phyloP scores from a whole-genome alignment of 1,284 basidiomycete species.

The Dichomitus squalens region DNA sequence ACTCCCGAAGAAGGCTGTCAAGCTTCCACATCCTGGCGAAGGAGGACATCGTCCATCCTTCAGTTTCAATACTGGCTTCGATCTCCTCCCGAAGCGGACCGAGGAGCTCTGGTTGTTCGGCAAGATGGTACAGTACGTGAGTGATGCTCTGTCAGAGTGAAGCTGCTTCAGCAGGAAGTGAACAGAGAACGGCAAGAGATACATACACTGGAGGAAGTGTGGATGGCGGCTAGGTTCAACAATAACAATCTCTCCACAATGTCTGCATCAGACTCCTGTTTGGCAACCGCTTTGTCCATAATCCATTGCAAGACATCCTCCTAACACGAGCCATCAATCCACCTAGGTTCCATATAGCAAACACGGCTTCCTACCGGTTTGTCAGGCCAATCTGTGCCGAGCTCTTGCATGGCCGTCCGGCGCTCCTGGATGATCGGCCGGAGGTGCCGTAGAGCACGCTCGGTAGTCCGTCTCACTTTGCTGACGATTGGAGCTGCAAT shows the following conservation, averaged over 20 bases:
- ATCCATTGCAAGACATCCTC: conserved; percentile 48
- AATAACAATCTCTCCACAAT: conserved; percentile 37
- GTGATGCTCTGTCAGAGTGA: conserved; percentile 14
- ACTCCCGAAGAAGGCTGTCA: conserved; percentile 52
- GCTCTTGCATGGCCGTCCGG: conserved; percentile 34
- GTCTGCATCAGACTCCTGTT: conserved; percentile 32
- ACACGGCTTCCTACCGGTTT: conserved; percentile 35
- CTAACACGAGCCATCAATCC: conserved; percentile 21
- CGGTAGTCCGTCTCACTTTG: conserved; percentile 7
- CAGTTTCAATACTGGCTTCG: conserved; percentile 34
- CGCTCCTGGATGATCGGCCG: conserved; percentile 42
- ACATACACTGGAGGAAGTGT: conserved; percentile 39
- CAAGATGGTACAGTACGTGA: conserved; percentile 10
- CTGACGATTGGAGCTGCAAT: conserved; percentile 23
- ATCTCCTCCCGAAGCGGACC: conserved; percentile 44
- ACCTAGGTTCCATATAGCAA: too few species aligned
- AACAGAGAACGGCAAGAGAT: neutral
- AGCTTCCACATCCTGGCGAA: conserved; percentile 44
- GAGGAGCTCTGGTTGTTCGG: conserved; percentile 40
- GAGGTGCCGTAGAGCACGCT: conserved; percentile 33
- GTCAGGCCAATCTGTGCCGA: conserved; percentile 40
- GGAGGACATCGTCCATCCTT: conserved; percentile 48
- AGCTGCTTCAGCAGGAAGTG: neutral
- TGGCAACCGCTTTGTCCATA: conserved; percentile 39
- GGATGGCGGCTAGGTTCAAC: conserved; percentile 44